phyloP scores from a whole-genome alignment of 305 asterid species.

The Fraxinus ornus region DNA sequence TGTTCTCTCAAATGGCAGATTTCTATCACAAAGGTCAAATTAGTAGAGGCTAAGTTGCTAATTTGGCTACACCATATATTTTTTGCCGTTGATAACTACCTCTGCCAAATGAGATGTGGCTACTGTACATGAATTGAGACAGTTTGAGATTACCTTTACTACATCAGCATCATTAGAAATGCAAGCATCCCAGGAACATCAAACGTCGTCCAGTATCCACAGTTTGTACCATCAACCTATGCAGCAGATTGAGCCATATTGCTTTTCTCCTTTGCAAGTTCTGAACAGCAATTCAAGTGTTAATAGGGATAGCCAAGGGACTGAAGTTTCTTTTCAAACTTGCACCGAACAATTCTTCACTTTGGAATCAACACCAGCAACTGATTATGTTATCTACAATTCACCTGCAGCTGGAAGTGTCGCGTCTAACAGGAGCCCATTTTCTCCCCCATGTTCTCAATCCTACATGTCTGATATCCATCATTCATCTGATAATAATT shows the following conservation, averaged over 20 bases:
- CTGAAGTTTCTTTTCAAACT: constrained; percentile 44
- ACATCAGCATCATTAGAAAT: constrained; percentile 24
- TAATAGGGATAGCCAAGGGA: constrained; percentile 40
- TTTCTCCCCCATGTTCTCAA: constrained; percentile 77
- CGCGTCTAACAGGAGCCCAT: constrained; percentile 63
- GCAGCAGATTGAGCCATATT: constrained; percentile 50
- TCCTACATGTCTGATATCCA: constrained; percentile 63
- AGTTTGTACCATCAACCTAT: constrained; percentile 46
- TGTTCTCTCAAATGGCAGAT: constrained; percentile 26
- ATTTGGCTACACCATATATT: neutral
- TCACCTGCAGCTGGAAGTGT: constrained; percentile 65
- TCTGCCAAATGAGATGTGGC: neutral
- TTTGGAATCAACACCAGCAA: constrained; percentile 70
- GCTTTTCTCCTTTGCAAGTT: constrained; percentile 43
- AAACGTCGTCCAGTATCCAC: constrained; percentile 42
- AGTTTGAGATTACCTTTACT: constrained; percentile 2
- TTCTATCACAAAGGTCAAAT: constrained; percentile 12
- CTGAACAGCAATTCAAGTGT: constrained; percentile 45
- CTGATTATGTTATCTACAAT: constrained; percentile 34
- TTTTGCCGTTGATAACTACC: neutral
- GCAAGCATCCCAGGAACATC: constrained; percentile 62
- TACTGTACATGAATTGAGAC: constrained; percentile 16
- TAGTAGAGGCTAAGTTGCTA: constrained; percentile 9
- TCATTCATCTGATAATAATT: constrained; percentile 52
- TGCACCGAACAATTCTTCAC: constrained; percentile 66